Percentiles rank a stretch among this genome's conserved stretches.
Conservation (phyloP, 495 filamentous ascomycete species). For the Daldinia vernicosa region DNA sequence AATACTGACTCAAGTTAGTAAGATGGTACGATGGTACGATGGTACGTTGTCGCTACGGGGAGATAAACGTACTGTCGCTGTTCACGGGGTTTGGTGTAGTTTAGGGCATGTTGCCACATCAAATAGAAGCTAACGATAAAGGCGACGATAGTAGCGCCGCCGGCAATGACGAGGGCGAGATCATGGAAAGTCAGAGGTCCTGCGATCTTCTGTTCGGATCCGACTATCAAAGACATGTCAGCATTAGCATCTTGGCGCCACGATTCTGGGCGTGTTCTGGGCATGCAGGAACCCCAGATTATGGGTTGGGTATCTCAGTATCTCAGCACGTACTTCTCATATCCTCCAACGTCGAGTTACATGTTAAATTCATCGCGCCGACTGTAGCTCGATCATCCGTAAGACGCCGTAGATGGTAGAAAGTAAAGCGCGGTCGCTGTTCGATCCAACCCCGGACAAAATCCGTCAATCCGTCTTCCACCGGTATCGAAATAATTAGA, state of each 20-base stretch:
- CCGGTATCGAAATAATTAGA: constrained; percentile 10
- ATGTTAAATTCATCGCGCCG: constrained; percentile 52
- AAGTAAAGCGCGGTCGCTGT: background rate
- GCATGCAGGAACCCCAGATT: constrained; percentile 32
- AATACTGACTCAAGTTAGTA: constrained; percentile 59
- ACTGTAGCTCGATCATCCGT: constrained; percentile 18
- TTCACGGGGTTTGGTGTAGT: constrained; percentile 84
- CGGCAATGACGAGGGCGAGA: constrained; percentile 62
- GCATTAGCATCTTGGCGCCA: constrained; percentile 43
- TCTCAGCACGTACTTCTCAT: constrained; percentile 59
- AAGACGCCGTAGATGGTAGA: background rate
- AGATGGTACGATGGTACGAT: constrained; percentile 19
- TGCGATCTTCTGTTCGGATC: constrained; percentile 53
- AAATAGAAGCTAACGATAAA: constrained; percentile 67
- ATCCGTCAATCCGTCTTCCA: constrained; percentile 1
- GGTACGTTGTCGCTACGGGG: background rate
- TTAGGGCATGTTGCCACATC: constrained; percentile 78
- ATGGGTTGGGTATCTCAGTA: constrained; percentile 28
- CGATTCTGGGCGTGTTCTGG: constrained; percentile 36
- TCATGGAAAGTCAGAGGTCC: constrained; percentile 65
- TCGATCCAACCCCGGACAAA: background rate
- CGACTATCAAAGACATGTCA: constrained; percentile 42
- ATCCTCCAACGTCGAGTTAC: constrained; percentile 65
- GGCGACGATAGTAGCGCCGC: constrained; percentile 63
- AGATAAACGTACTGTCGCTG: constrained; percentile 73